A percentile compares a stretch with the other conserved stretches of the same genome.
Evolutionary conservation across 352 stramenopile species (phyloP).

Genomic region (Globisporangium iwayamae): DNA sequence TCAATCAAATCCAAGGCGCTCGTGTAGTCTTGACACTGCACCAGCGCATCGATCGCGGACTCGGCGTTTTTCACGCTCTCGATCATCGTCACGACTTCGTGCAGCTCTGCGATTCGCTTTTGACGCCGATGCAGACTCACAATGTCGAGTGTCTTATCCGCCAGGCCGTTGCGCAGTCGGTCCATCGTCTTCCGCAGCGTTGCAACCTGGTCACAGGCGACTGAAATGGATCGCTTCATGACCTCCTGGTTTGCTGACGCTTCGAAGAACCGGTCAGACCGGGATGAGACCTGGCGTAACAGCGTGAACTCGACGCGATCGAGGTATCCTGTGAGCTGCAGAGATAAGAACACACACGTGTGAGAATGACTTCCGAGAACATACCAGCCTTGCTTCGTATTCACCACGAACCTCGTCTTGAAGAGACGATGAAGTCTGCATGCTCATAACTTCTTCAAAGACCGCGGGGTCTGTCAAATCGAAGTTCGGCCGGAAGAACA

Average conservation of each 20-base stretch:
- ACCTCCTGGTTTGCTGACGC: conserved; percentile 81
- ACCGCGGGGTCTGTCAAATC: conserved; percentile 70
- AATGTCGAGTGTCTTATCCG: conserved; percentile 84
- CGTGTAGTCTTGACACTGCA: conserved; percentile 83
- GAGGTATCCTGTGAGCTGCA: conserved; percentile 70
- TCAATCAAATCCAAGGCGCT: conserved; percentile 80
- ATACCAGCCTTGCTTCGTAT: not conserved
- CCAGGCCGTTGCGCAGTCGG: conserved; percentile 68
- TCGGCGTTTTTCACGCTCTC: conserved; percentile 84
- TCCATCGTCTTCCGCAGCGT: conserved; percentile 83
- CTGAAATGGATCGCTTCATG: conserved; percentile 79
- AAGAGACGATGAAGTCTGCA: conserved; percentile 45
- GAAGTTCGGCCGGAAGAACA: conserved; percentile 80
- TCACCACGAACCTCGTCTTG: conserved; percentile 53
- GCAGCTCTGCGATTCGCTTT: conserved; percentile 76
- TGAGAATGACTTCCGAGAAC: not conserved
- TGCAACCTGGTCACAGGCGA: conserved; percentile 78
- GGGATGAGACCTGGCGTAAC: conserved; percentile 79
- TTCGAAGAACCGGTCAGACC: conserved; percentile 84
- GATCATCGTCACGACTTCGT: conserved; percentile 81
- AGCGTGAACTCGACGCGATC: conserved; percentile 85
- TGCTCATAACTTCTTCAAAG: conserved; percentile 81
- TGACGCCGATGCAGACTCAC: conserved; percentile 81
- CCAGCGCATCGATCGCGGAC: conserved; percentile 74
- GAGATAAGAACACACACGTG: not conserved